Percentiles rank a stretch among this genome's conserved stretches.
Conservation (phyloP, 805 yeast genomes). For the Metschnikowia amazonensis region DNA sequence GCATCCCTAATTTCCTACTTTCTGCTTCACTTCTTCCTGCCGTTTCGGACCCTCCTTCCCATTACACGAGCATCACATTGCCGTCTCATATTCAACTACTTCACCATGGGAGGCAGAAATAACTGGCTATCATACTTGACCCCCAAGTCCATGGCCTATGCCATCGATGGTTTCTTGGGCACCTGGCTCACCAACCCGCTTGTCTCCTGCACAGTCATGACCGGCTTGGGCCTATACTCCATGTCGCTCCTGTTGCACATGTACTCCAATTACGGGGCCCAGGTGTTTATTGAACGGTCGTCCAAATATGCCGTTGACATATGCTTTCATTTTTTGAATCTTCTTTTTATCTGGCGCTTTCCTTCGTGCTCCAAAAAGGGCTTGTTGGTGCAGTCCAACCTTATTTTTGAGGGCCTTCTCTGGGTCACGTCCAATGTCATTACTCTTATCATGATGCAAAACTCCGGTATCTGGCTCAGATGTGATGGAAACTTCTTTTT, state of each 20-base stretch:
- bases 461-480: conserved; percentile 9
- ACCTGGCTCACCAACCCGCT: conserved; percentile 18
- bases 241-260: not conserved
- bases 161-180: conserved; percentile 20
- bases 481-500: conserved; percentile 10
- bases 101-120: no score
- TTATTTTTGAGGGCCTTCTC: conserved; percentile 18
- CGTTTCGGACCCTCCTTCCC: no score
- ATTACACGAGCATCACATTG: no score
- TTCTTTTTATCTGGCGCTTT: conserved; percentile 29
- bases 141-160: conserved; percentile 7
- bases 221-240: not conserved
- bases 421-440: conserved; percentile 21
- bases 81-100: no score
- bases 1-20: no score
- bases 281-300: not conserved
- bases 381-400: conserved; percentile 6
- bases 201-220: not conserved
- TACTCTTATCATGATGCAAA: conserved; percentile 14
- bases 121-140: not conserved
- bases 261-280: not conserved
- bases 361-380: conserved; percentile 12
- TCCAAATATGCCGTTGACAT: conserved; percentile 19
- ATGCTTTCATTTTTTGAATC: conserved; percentile 25
- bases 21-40: no score